Percentiles rank a stretch among this genome's conserved stretches.
Evolutionary conservation across 768 basidiomycete genomes (phyloP).

Genomic region (Dioszegia hungarica): DNA sequence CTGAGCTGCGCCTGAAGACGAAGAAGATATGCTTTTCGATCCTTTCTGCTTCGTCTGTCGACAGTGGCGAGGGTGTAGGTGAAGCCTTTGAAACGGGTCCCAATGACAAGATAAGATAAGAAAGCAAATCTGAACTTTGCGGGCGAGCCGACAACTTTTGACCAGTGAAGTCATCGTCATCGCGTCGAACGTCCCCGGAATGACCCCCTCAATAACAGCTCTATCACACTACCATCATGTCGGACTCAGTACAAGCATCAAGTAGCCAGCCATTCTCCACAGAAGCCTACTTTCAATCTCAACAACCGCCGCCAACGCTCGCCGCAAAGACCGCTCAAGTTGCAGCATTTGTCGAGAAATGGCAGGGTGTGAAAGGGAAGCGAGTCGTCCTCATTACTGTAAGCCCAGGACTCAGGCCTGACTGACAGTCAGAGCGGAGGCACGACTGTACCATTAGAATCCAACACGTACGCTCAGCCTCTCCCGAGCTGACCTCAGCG

Average conservation of each 20-base stretch:
- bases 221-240: neutral
- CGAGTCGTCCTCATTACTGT: constrained; percentile 93
- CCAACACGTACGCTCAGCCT: constrained; percentile 85
- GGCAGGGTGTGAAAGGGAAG: constrained; percentile 58
- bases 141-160: too few relatives aligned
- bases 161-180: too few relatives aligned
- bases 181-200: too few relatives aligned
- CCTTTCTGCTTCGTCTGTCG: too few relatives aligned
- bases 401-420: constrained; percentile 41
- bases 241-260: too few relatives aligned
- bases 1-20: too few relatives aligned
- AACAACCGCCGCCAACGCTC: constrained; percentile 69
- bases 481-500: constrained; percentile 56
- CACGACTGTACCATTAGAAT: constrained; percentile 94
- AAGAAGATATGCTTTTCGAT: too few relatives aligned
- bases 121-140: too few relatives aligned
- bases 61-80: too few relatives aligned
- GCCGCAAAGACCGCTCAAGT: constrained; percentile 64
- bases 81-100: too few relatives aligned
- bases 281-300: constrained; percentile 83
- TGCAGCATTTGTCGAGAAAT: constrained; percentile 64
- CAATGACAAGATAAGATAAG: too few relatives aligned
- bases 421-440: constrained; percentile 72
- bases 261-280: constrained; percentile 61
- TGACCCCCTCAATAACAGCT: neutral